Conservation (phyloP, 305 asterid species). For the Fraxinus albicans region DNA sequence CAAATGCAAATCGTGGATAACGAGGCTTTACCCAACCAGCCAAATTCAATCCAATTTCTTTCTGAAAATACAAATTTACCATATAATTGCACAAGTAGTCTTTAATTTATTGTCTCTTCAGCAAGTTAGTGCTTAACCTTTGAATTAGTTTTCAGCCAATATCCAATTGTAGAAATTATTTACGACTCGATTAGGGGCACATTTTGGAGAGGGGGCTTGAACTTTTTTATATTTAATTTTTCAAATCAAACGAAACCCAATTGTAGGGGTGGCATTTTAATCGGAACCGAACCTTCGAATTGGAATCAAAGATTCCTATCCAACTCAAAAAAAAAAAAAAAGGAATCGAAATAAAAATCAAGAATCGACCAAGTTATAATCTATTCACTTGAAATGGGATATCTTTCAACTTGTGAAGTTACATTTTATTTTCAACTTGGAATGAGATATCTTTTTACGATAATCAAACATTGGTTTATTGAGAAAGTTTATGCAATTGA, state of each 20-base stretch:
- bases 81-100: background rate
- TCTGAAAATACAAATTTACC: background rate
- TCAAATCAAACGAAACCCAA: background rate
- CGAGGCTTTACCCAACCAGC: background rate
- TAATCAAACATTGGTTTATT: background rate
- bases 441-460: too few species aligned
- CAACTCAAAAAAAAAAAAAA: too few species aligned
- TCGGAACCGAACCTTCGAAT: background rate
- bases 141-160: background rate
- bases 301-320: background rate
- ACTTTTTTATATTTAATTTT: too few species aligned
- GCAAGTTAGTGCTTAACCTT: background rate
- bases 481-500: background rate
- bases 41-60: too few species aligned
- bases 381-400: too few species aligned
- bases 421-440: background rate
- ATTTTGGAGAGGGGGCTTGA: background rate
- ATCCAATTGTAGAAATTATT: background rate
- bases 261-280: background rate
- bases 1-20: background rate
- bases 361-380: too few species aligned
- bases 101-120: background rate
- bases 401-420: background rate
- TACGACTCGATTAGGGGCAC: background rate
- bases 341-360: too few species aligned